Evolutionary conservation across 768 basidiomycete genomes (phyloP).

Genomic region (Xerocomellus dryophilus): DNA sequence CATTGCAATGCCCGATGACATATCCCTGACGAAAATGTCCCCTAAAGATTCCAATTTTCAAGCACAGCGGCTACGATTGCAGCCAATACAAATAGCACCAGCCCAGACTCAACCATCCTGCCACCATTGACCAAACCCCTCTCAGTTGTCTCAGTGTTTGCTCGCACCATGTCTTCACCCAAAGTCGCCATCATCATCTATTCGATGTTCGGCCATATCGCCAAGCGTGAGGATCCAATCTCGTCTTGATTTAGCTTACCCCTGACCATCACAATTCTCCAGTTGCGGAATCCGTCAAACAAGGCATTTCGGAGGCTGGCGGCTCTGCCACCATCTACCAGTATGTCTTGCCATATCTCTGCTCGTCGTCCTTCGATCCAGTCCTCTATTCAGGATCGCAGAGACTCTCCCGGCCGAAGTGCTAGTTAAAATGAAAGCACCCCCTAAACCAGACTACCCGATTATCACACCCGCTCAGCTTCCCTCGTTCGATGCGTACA

Average conservation of each 20-base stretch:
- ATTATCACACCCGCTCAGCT: slow-evolving; percentile 56
- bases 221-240: slow-evolving; percentile 45
- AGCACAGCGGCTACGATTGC: background rate
- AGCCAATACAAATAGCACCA: too few species aligned
- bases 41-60: slow-evolving; percentile 10
- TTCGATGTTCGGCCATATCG: slow-evolving; percentile 71
- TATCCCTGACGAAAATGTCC: slow-evolving; percentile 1
- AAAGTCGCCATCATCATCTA: slow-evolving; percentile 72
- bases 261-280: slow-evolving; percentile 6
- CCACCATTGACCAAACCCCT: background rate
- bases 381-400: slow-evolving; percentile 47
- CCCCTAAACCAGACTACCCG: slow-evolving; percentile 70
- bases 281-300: slow-evolving; percentile 59
- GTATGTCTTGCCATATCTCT: slow-evolving; percentile 33
- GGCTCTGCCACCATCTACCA: slow-evolving; percentile 53
- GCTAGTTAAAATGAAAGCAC: slow-evolving; percentile 65
- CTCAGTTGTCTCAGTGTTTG: background rate
- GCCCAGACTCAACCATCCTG: background rate
- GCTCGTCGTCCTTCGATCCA: background rate
- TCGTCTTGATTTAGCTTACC: background rate
- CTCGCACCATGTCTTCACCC: slow-evolving; percentile 44
- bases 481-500: slow-evolving; percentile 60
- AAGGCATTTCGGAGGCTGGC: slow-evolving; percentile 47
- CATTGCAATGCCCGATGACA: background rate
- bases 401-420: slow-evolving; percentile 77